Evolutionary conservation across 2,329 filamentous ascomycete species (phyloP).

Genomic region (Epichloe uncinata): DNA sequence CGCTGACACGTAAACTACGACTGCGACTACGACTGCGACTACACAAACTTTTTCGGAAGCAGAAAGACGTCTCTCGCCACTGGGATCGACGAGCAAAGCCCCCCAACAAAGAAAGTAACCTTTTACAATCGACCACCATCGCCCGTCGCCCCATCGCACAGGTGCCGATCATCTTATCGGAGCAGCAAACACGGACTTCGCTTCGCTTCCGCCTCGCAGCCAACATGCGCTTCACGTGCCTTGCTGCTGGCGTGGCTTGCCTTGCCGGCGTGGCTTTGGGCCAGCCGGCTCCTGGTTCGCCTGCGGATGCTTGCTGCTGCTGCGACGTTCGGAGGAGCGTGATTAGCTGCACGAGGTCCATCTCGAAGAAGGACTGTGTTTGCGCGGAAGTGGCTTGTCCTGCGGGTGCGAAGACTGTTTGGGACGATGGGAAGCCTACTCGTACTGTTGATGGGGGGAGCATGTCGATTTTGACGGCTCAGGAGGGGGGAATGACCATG

Average conservation of each 20-base stretch:
- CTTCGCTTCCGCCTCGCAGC: background rate
- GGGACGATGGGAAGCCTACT: background rate
- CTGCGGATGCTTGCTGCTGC: constrained; percentile 20
- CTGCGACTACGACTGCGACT: too few relatives aligned
- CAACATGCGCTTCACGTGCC: constrained; percentile 13
- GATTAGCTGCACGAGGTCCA: constrained; percentile 14
- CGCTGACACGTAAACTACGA: background rate
- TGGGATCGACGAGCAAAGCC: background rate
- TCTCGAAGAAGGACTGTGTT: constrained; percentile 12
- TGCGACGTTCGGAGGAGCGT: constrained; percentile 14
- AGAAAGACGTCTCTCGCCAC: too few relatives aligned
- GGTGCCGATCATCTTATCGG: background rate
- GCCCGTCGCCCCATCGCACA: background rate
- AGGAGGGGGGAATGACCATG: background rate
- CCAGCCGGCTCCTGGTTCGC: background rate
- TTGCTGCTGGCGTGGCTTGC: constrained; percentile 8
- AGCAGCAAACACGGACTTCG: background rate
- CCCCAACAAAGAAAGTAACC: background rate
- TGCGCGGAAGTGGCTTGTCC: constrained; percentile 16
- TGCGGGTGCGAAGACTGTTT: constrained; percentile 9
- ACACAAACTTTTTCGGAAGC: too few relatives aligned
- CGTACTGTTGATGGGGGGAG: background rate
- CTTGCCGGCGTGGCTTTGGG: constrained; percentile 3
- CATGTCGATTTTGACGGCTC: too few relatives aligned
- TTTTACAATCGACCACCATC: background rate